Evolutionary conservation across 1,284 basidiomycete genomes (phyloP).

Genomic region (Peniophora sp.): DNA sequence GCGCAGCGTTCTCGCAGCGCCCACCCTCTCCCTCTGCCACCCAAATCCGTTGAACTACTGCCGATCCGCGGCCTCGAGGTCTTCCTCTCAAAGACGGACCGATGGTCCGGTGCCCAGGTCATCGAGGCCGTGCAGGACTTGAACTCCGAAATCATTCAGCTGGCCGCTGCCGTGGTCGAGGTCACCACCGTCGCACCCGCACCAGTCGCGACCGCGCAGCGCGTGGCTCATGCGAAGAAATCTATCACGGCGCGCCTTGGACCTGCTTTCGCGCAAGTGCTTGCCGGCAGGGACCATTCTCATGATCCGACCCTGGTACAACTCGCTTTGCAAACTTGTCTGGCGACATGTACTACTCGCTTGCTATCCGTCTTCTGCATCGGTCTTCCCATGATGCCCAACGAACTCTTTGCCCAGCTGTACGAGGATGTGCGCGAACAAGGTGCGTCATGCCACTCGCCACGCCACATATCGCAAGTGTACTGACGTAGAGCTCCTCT

Average conservation of each 20-base stretch:
- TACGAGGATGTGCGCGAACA: constrained; percentile 55
- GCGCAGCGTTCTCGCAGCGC: constrained; percentile 9
- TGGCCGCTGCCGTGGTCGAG: constrained; percentile 65
- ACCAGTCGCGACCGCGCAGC: constrained; percentile 9
- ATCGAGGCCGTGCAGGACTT: constrained; percentile 72
- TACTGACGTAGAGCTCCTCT: constrained; percentile 7
- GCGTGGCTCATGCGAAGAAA: constrained; percentile 11
- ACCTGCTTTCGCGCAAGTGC: constrained; percentile 45
- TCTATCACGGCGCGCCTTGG: constrained; percentile 58
- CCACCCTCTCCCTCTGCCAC: constrained; percentile 12
- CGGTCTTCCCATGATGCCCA: constrained; percentile 61
- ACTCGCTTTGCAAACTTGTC: constrained; percentile 61
- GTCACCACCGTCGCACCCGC: constrained; percentile 21
- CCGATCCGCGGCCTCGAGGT: constrained; percentile 52
- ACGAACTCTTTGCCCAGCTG: constrained; percentile 55
- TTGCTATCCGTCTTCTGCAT: constrained; percentile 64
- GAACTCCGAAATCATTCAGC: constrained; percentile 71
- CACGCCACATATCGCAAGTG: constrained; percentile 5
- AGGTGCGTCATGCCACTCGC: constrained; percentile 32
- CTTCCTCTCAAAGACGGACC: constrained; percentile 65
- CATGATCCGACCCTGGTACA: constrained; percentile 70
- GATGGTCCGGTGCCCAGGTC: constrained; percentile 68
- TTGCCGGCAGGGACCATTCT: constrained; percentile 55
- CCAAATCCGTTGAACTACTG: constrained; percentile 25
- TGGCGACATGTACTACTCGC: constrained; percentile 55